Conservation (phyloP, 257 asterid species). For the Eucommia ulmoides region DNA sequence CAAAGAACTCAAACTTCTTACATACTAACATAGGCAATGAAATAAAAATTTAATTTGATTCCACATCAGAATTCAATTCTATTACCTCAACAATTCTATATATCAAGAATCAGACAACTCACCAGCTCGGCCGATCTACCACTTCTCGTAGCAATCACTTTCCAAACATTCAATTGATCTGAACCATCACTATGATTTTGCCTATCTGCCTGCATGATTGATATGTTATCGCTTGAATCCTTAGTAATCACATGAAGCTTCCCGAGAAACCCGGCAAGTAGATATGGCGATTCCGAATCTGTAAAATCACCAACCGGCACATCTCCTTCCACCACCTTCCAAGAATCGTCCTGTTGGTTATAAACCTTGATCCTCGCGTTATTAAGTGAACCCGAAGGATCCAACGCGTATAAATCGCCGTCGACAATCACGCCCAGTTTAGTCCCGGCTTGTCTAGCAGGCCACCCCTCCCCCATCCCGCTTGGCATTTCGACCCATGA, state of each 20-base stretch:
- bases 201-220: slow-evolving; percentile 67
- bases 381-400: slow-evolving; percentile 62
- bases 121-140: slow-evolving; percentile 71
- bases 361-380: slow-evolving; percentile 78
- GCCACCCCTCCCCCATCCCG: slow-evolving; percentile 99
- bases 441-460: slow-evolving; percentile 88
- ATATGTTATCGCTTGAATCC: slow-evolving; percentile 42
- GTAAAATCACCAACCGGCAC: slow-evolving; percentile 49
- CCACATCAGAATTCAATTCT: too few species aligned
- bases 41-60: too few species aligned
- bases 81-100: too few species aligned
- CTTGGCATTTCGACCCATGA: slow-evolving; percentile 82
- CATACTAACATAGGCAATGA: too few species aligned
- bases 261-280: slow-evolving; percentile 72
- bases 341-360: slow-evolving; percentile 68
- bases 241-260: slow-evolving; percentile 73
- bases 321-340: slow-evolving; percentile 79
- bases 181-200: too few species aligned
- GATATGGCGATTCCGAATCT: slow-evolving; percentile 67
- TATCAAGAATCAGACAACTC: slow-evolving; percentile 66
- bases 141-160: slow-evolving; percentile 32
- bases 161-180: too few species aligned
- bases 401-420: slow-evolving; percentile 69
- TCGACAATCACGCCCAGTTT: slow-evolving; percentile 74
- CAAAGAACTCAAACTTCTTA: too few species aligned